Conservation (phyloP, 2,329 filamentous ascomycete species). For the Penicillium sp. region DNA sequence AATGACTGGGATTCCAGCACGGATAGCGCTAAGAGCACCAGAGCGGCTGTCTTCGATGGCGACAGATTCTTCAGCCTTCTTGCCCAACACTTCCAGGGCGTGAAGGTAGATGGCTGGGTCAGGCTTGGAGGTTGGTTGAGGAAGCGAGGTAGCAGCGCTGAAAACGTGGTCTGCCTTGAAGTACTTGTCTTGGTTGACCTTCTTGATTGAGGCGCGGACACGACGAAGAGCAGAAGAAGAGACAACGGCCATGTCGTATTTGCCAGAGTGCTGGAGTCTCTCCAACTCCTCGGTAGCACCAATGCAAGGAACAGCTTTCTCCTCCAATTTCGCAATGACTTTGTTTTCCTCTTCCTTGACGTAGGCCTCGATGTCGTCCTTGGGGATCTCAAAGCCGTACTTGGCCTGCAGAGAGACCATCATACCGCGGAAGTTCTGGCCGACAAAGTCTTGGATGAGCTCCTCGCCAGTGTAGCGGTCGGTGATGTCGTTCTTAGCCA, state of each 20-base stretch:
- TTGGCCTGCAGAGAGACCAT: conserved; percentile 70
- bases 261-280: conserved; percentile 56
- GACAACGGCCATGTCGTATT: conserved; percentile 75
- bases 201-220: conserved; percentile 72
- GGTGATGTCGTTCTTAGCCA: conserved; percentile 60
- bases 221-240: conserved; percentile 74
- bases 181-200: conserved; percentile 74
- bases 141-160: conserved; percentile 74
- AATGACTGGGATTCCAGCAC: conserved; percentile 75
- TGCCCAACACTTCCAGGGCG: conserved; percentile 69
- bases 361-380: conserved; percentile 68
- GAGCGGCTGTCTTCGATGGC: conserved; percentile 88
- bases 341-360: conserved; percentile 75
- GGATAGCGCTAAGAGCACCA: conserved; percentile 70
- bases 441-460: conserved; percentile 82
- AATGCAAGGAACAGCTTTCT: conserved; percentile 62
- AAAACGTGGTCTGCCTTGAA: conserved; percentile 73
- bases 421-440: conserved; percentile 94
- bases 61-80: conserved; percentile 66
- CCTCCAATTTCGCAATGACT: conserved; percentile 75
- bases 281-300: conserved; percentile 67
- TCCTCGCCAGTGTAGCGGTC: conserved; percentile 72
- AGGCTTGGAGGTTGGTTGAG: conserved; percentile 80
- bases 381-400: conserved; percentile 66
- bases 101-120: conserved; percentile 84